A percentile compares a stretch with the other conserved stretches of the same genome.
Evolutionary conservation across 305 asterid species (phyloP).

Genomic region (Fraxinus latifolia): DNA sequence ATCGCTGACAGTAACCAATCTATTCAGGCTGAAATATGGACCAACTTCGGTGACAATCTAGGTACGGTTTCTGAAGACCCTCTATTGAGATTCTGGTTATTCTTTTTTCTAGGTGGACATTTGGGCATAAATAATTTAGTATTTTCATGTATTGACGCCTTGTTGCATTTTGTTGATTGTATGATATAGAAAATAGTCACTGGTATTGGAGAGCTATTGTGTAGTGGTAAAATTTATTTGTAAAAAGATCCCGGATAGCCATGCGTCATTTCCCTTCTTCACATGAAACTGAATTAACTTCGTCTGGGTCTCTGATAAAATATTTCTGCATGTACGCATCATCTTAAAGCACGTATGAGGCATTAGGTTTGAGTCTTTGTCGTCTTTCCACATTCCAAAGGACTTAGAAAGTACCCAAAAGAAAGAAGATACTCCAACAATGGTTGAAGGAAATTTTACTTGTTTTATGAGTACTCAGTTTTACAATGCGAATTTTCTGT

Average conservation of each 20-base stretch:
- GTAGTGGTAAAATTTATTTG: neutral
- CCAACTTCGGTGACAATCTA: constrained; percentile 71
- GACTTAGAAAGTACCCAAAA: neutral
- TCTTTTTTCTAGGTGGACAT: neutral
- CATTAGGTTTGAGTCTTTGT: neutral
- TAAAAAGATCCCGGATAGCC: neutral
- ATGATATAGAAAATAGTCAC: neutral
- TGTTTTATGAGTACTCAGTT: neutral
- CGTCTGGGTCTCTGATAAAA: neutral
- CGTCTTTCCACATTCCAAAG: neutral
- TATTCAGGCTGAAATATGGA: constrained; percentile 71
- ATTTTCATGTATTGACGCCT: neutral
- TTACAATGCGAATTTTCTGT: constrained; percentile 5
- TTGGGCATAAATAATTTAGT: neutral
- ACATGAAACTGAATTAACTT: neutral
- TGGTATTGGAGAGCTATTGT: neutral
- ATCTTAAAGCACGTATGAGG: neutral
- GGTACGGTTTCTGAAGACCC: constrained; percentile 41
- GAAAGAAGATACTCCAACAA: neutral
- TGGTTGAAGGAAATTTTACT: neutral
- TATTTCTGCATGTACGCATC: neutral
- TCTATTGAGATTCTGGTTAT: neutral
- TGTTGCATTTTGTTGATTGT: neutral
- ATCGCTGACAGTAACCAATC: constrained; percentile 69
- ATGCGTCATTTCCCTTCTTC: neutral